phyloP scores from a whole-genome alignment of 306 rosid genomes.

The Prunus fruticosa region DNA sequence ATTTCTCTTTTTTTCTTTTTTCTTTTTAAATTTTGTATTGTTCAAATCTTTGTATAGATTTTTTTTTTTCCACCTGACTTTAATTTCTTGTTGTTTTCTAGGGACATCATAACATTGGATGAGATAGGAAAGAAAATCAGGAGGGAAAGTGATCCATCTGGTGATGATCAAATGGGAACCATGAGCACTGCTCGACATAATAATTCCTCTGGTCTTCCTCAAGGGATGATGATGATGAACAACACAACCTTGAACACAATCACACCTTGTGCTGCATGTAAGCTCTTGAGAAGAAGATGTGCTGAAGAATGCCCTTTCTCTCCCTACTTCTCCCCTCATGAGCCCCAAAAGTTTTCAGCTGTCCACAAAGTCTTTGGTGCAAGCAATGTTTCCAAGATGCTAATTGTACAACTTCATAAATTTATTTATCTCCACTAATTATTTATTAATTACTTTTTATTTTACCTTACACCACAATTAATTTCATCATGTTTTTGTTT shows the following conservation, averaged over 20 bases:
- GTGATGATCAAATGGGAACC: slow-evolving; percentile 47
- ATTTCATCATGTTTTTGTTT: not conserved
- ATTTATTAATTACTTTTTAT: not conserved
- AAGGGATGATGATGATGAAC: slow-evolving; percentile 40
- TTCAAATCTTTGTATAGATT: not conserved
- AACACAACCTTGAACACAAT: slow-evolving; percentile 63
- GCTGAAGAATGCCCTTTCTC: slow-evolving; percentile 93
- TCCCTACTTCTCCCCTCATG: slow-evolving; percentile 91
- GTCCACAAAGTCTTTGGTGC: slow-evolving; percentile 96
- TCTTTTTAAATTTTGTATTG: not conserved
- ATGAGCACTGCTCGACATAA: slow-evolving; percentile 23
- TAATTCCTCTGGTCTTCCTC: slow-evolving; percentile 30
- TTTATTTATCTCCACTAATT: not conserved
- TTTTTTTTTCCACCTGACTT: not conserved
- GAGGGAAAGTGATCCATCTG: slow-evolving; percentile 35
- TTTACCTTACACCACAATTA: not conserved
- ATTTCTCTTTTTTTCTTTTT: not conserved
- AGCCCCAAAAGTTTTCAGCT: slow-evolving; percentile 83
- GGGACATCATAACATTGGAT: slow-evolving; percentile 48
- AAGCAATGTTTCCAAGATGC: slow-evolving; percentile 93
- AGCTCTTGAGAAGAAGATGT: slow-evolving; percentile 89
- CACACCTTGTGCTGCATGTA: slow-evolving; percentile 96
- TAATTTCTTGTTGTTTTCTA: slow-evolving; percentile 20
- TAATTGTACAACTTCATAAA: slow-evolving; percentile 46
- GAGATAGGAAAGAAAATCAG: slow-evolving; percentile 49